Base-by-base conservation (phyloP, 345 rosid species). In the Pistacia integerrima region DNA sequence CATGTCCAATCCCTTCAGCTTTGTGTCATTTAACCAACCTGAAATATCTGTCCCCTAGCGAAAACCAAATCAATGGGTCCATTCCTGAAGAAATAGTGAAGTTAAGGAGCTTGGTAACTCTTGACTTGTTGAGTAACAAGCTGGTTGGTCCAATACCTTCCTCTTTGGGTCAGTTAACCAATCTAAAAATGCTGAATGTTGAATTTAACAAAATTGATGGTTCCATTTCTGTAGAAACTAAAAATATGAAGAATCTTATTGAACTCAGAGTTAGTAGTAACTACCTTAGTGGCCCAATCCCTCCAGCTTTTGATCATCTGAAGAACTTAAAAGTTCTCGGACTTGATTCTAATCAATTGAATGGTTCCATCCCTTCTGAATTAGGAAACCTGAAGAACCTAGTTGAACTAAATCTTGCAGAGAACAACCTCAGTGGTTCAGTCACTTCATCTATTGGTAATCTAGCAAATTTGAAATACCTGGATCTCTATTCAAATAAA, bases 141-240 rank as follows among this genome's bases (percentile, higher is more conserved):
- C 16, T 78, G 13, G 0, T 0, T 35, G 69, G 77, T 33, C 46
- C 76, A 9, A 80, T 80, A 22, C 73, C 79, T 60, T 38, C 70
- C 0, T 1, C 56, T 18, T 5, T 64, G 9, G 46, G 67, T 14
- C 28, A 69, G 0, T 13, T 70, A 33, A 41, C 11, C 28, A 62
- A 58, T 60, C 44, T 68, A 0, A 0, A 0, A 1, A 3, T 4
- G 18, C 33, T 67, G 35, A 11, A 4, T 7, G 41, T 78, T 0
- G 62, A 73, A 30, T 57, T 17, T 2, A 67, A 58, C 58, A 30
- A 66, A 49, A 49, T 72, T 25, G 4, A 44, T 38, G 54, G 65
- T 12, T 57, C 33, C 54, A 57, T 72, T 12, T 38, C 18, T 5
- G 18, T 22, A 12, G 75, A 70, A 35, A 8, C 56, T 2, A 28